A percentile compares a stretch with the other conserved stretches of the same genome.
These are phyloP conservation scores for Dissophora globulifera DNA, from an alignment of 192 early-diverging fungal species.

Conservation along the genomic window DNA sequence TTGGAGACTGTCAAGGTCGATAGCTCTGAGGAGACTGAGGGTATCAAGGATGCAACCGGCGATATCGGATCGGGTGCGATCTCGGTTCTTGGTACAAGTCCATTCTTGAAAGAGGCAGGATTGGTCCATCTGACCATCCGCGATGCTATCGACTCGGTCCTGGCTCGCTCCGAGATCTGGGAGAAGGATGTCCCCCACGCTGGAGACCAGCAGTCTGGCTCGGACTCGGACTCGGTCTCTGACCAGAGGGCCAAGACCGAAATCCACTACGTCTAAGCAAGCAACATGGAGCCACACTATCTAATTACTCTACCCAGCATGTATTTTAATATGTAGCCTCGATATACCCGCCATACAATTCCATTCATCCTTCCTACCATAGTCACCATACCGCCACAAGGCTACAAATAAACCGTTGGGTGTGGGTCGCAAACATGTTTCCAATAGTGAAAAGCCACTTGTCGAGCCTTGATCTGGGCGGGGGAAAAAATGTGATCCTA, in stretches of 20 bases:
- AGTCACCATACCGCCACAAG: too few species aligned
- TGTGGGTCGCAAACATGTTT: too few species aligned
- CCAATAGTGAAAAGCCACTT: too few species aligned
- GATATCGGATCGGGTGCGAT: conserved; percentile 14
- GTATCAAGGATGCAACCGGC: conserved; percentile 3
- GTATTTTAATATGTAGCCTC: neutral
- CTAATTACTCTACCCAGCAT: neutral
- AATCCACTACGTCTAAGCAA: conserved; percentile 32
- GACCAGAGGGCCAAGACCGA: conserved; percentile 26
- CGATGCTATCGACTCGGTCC: conserved; percentile 41
- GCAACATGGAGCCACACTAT: neutral
- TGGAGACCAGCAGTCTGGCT: neutral
- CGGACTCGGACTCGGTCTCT: conserved; percentile 7
- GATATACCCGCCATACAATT: neutral
- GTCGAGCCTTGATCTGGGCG: too few species aligned
- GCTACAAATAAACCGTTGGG: too few species aligned
- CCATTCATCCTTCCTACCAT: neutral
- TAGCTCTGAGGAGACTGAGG: neutral
- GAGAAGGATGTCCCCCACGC: neutral
- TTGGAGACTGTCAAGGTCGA: conserved; percentile 3
- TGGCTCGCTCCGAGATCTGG: conserved; percentile 37
- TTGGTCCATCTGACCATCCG: conserved; percentile 52
- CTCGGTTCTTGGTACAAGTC: conserved; percentile 19
- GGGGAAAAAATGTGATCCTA: too few species aligned
- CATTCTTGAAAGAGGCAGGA: conserved; percentile 50